Conservation (phyloP, 2,329 filamentous ascomycete species). For the Drechslerella dactyloides region DNA sequence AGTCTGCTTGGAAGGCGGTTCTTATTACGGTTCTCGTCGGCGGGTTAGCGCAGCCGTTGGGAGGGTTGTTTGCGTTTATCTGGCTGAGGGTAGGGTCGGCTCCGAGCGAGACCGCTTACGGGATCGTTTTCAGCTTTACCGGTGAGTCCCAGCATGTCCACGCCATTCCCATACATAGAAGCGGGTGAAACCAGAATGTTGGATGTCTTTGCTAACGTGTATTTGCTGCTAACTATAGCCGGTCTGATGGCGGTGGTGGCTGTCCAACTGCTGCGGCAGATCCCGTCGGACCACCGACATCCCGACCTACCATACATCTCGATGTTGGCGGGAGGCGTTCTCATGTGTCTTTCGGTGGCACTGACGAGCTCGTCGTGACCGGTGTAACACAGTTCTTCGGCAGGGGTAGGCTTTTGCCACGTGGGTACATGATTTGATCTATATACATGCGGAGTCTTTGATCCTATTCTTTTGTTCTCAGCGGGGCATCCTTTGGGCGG, state of each 20-base stretch:
- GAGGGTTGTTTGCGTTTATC: slow-evolving; percentile 79
- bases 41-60: slow-evolving; percentile 83
- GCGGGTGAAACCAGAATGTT: not conserved
- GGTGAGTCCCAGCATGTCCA: slow-evolving; percentile 50
- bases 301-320: slow-evolving; percentile 46
- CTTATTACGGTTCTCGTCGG: slow-evolving; percentile 82
- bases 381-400: slow-evolving; percentile 12
- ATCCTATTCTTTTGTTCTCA: not conserved
- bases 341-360: slow-evolving; percentile 47
- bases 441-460: not conserved
- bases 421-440: not conserved
- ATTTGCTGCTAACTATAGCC: slow-evolving; percentile 60
- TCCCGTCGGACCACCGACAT: slow-evolving; percentile 64
- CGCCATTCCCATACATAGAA: not conserved
- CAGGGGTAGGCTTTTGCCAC: not conserved
- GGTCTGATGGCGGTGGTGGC: slow-evolving; percentile 97
- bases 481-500: too few species aligned
- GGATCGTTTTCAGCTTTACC: slow-evolving; percentile 83
- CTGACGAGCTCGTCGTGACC: slow-evolving; percentile 33
- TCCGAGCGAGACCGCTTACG: slow-evolving; percentile 71
- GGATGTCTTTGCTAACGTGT: not conserved
- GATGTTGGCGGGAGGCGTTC: slow-evolving; percentile 31
- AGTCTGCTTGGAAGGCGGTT: slow-evolving; percentile 80
- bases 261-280: slow-evolving; percentile 83
- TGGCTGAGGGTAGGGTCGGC: slow-evolving; percentile 73